Evolutionary conservation across 2,329 filamentous ascomycete genomes (phyloP), one percentile per base, ranked within the genome.

Genomic region (Colletotrichum musae): DNA sequence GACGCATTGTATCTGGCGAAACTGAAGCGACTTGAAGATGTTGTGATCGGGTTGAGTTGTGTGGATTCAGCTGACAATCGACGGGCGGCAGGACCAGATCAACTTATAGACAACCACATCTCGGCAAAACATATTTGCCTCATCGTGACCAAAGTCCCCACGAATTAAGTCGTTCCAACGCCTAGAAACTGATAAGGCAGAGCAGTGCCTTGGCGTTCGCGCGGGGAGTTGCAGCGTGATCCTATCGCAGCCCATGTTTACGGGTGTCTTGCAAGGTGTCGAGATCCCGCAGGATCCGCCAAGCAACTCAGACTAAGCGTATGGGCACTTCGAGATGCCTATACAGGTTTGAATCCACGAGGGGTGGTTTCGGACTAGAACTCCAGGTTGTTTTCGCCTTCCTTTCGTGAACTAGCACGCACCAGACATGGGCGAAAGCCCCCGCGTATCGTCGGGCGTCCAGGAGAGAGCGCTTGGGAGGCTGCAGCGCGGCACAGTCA

Each of bases 281-380:
- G 21, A 56, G n/a, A 51, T 64, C 43, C 53, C 28, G 41, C 9
- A 39, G 61, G 53, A 64, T 64, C 53, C 51, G 61, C 53, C 61
- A 58, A 64, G 61, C 9, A 16, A n/a, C 3, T 10, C 6, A 28
- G 12, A 43, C 1, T 21, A 50, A 51, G 61, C 32, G 32, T 43
- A 16, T 6, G 9, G 16, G n/a, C 6, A 21, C 15, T 43, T 5
- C n/a, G n/a, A 58, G 32, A 45, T 51, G 58, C 61, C 61, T 51
- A 43, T 39, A 50, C 12, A 16, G 61, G 61, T n/a, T 16, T 7
- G 9, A 64, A 58, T 51, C 51, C 15, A 18, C 60, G 15, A 39
- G 13, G 5, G 2, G 15, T 6, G 41, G 15, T 13, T 21, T 21
- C 4, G 21, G 21, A 41, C 16, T 6, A 16, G n/a, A 21, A 9